Conservation (phyloP, 352 stramenopile genomes). For the Poterioochromonas sp. region DNA sequence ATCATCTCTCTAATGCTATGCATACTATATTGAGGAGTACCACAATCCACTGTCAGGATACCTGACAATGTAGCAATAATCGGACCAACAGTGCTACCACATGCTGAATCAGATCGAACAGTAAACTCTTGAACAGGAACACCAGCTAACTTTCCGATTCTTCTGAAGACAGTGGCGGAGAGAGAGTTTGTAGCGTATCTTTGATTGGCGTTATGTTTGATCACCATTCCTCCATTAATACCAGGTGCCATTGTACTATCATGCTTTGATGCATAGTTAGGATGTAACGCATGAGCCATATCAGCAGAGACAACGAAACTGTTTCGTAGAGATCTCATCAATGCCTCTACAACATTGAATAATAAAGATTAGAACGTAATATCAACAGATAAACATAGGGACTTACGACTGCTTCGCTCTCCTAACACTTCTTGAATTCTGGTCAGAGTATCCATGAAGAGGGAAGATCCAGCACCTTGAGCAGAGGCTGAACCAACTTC, state of each 20-base stretch:
- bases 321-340: conserved; percentile 28
- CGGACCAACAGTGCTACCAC: conserved; percentile 91
- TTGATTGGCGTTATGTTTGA: conserved; percentile 97
- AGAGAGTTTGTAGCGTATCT: conserved; percentile 88
- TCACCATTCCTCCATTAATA: conserved; percentile 78
- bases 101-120: conserved; percentile 87
- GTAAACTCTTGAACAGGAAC: conserved; percentile 77
- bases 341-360: neutral
- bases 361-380: neutral
- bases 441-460: conserved; percentile 43
- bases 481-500: conserved; percentile 82
- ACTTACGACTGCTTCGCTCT: neutral
- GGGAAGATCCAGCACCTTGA: conserved; percentile 63
- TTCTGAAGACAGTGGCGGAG: conserved; percentile 55
- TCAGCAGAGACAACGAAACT: conserved; percentile 77
- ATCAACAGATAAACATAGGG: neutral
- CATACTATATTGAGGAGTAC: conserved; percentile 91
- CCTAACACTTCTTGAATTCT: neutral
- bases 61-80: conserved; percentile 85
- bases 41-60: conserved; percentile 92
- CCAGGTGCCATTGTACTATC: conserved; percentile 51
- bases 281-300: conserved; percentile 93
- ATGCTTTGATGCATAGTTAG: conserved; percentile 92
- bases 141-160: conserved; percentile 36
- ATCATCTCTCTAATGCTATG: conserved; percentile 80